Conservation (phyloP, 257 asterid genomes). For the Ilex aquifolium region DNA sequence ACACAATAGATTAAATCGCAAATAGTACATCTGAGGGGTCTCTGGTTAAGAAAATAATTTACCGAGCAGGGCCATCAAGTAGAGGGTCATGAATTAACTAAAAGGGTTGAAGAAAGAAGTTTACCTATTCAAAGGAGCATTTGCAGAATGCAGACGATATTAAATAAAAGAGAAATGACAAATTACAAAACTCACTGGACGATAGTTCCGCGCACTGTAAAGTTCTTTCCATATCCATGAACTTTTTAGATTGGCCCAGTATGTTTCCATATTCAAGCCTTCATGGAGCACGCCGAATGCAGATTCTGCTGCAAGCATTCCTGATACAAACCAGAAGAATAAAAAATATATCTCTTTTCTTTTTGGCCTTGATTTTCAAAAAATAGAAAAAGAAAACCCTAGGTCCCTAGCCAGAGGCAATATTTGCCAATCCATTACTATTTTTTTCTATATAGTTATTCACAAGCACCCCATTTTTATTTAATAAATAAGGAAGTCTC, state of each 20-base stretch:
- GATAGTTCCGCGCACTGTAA: constrained; percentile 78
- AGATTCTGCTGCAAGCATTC: constrained; percentile 95
- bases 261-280: constrained; percentile 52
- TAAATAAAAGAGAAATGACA: background rate
- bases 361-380: too few species aligned
- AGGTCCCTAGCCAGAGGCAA: too few species aligned
- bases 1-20: background rate
- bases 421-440: too few species aligned
- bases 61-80: background rate
- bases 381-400: too few species aligned
- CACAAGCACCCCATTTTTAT: too few species aligned
- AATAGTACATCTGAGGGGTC: background rate
- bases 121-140: background rate
- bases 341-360: too few species aligned
- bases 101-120: background rate
- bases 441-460: too few species aligned
- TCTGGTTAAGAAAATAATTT: background rate
- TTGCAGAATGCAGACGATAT: background rate
- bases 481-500: too few species aligned
- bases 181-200: constrained; percentile 65
- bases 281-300: constrained; percentile 53
- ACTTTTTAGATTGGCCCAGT: constrained; percentile 72
- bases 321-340: constrained; percentile 24
- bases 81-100: background rate
- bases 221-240: constrained; percentile 98